phyloP scores from a whole-genome alignment of 257 asterid species.

The Solanum chmielewskii region DNA sequence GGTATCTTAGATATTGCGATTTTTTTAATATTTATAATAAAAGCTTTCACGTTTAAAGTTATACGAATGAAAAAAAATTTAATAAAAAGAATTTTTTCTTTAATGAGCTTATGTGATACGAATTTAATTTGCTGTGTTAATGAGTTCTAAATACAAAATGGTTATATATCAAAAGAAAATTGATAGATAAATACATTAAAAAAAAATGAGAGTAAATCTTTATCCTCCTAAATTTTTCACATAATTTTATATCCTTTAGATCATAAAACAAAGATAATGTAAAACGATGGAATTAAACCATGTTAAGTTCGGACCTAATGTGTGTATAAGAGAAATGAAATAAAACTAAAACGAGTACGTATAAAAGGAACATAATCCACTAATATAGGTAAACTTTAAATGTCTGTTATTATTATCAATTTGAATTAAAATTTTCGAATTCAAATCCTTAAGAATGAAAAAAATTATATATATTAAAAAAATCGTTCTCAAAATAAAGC shows the following conservation, averaged over 20 bases:
- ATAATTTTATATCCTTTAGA: background rate
- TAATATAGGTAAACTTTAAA: background rate
- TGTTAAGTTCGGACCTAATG: background rate
- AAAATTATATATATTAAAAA: background rate
- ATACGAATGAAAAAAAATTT: background rate
- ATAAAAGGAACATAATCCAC: background rate
- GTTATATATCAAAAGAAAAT: background rate
- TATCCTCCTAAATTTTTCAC: background rate
- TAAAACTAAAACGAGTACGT: background rate
- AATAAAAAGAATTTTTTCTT: background rate
- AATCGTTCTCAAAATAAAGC: rapidly evolving
- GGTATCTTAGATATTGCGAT: background rate
- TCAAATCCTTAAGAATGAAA: background rate
- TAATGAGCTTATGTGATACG: background rate
- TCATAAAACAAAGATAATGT: background rate
- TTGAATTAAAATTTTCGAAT: background rate
- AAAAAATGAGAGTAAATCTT: background rate
- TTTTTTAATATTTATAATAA: background rate
- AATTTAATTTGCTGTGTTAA: background rate
- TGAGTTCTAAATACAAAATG: background rate
- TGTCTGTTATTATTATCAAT: background rate
- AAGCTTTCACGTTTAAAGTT: background rate
- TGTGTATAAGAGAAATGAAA: background rate
- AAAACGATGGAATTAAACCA: background rate
- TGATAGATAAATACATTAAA: background rate